Base-by-base conservation (phyloP, 768 basidiomycete genomes). In the Pluteus cervinus region DNA sequence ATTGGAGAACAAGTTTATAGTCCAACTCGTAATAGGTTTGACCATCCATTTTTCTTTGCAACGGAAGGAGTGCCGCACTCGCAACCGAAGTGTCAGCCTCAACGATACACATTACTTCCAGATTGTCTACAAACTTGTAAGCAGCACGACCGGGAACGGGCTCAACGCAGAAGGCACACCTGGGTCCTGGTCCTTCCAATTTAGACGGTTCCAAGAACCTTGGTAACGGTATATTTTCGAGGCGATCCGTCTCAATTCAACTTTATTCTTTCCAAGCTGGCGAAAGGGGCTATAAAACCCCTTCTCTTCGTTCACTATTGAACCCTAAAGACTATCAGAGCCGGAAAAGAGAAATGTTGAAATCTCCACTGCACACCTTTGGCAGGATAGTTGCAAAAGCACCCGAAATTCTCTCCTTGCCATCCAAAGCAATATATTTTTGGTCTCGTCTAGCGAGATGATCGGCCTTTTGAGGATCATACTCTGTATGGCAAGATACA, bases 361-460 rank as follows among this genome's bases (percentile, higher is more conserved):
- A n/a, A n/a, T n/a, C n/a, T n/a, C 22, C 28, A 37, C 29, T 12
- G 26, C 4, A 10, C 28, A 40, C 49, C 44, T 43, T 46, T 5
- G 40, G 40, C 20, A 50, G 21, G 18, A 49, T 43, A 15, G 44
- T 40, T 12, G 42, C 44, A 37, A 49, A 49, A 12, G 36, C 45
- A 12, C 42, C 42, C 11, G 48, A 45, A 4, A 49, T 25, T 9
- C 45, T 38, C 21, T 40, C 21, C 4, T 29, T 37, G 9, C 48
- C 48, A 10, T 40, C 42, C 20, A 42, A 37, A 9, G 45, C 43
- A 16, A 39, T 32, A 29, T 40, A 40, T 36, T 40, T 43, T 12
- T 36, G 35, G 22, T 42, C 36, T 4, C 38, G 43, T 4, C n/a
- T n/a, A n/a, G n/a, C n/a, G n/a, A n/a, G n/a, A n/a, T 60, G 57